Percentiles rank a stretch among this genome's conserved stretches.
Conservation (phyloP, 192 early-diverging fungal species). For the Cetraspora pellucida region DNA sequence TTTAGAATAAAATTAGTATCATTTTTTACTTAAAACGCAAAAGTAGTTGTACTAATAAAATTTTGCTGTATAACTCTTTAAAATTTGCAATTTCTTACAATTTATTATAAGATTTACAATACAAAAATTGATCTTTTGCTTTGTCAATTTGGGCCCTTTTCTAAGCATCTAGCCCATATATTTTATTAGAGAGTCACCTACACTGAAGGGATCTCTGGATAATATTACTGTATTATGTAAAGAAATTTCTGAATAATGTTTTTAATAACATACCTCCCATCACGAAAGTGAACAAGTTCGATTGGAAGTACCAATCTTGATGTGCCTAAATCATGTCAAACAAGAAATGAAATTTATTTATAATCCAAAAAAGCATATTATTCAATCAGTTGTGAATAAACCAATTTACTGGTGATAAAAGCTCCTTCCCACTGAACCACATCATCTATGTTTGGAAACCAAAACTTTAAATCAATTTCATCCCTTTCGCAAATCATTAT, state of each 20-base stretch:
- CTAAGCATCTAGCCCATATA: too few relatives aligned
- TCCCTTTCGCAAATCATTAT: conserved; percentile 54
- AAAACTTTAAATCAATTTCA: conserved; percentile 54
- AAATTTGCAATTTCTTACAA: too few relatives aligned
- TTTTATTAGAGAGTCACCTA: not conserved
- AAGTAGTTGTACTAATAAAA: too few relatives aligned
- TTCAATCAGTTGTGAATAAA: not conserved
- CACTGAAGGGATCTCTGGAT: too few relatives aligned
- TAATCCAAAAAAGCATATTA: not conserved
- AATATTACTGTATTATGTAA: not conserved
- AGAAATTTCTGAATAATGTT: too few relatives aligned
- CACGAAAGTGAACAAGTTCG: conserved; percentile 46
- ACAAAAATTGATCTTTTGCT: too few relatives aligned
- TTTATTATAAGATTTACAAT: too few relatives aligned
- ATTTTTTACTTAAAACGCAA: too few relatives aligned
- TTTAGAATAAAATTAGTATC: too few relatives aligned
- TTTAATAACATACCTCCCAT: conserved; percentile 33
- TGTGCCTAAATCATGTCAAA: conserved; percentile 45
- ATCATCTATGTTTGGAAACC: conserved; percentile 57
- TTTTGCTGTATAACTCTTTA: too few relatives aligned
- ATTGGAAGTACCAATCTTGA: conserved; percentile 58
- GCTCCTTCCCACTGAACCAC: conserved; percentile 63
- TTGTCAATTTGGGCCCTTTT: too few relatives aligned
- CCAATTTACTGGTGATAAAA: conserved; percentile 64
- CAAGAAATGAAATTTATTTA: not conserved